Evolutionary conservation across 345 rosid genomes (phyloP).

Genomic region (Microcos paniculata): DNA sequence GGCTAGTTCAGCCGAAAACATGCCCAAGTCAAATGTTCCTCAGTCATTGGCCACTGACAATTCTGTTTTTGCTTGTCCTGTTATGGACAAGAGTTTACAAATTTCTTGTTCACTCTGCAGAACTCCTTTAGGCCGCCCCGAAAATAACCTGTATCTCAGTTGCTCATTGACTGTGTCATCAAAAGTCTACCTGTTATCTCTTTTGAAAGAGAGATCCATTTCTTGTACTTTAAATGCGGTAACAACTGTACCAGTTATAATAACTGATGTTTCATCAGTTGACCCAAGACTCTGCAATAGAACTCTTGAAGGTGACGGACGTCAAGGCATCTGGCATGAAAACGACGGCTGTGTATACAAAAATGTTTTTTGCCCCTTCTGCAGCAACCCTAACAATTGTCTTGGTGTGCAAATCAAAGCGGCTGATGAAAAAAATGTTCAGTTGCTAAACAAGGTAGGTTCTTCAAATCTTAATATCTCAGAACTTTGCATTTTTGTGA

Average conservation of each 20-base stretch:
- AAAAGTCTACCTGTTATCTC: slow-evolving; percentile 57
- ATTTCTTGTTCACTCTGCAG: slow-evolving; percentile 70
- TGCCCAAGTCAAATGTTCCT: slow-evolving; percentile 26
- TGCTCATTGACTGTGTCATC: slow-evolving; percentile 57
- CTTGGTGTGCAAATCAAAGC: slow-evolving; percentile 86
- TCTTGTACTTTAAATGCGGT: slow-evolving; percentile 28
- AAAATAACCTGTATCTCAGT: slow-evolving; percentile 46
- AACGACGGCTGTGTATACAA: slow-evolving; percentile 93
- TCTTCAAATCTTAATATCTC: neutral
- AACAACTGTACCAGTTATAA: slow-evolving; percentile 50
- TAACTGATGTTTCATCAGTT: slow-evolving; percentile 56
- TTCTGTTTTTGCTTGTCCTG: slow-evolving; percentile 27
- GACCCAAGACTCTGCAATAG: slow-evolving; percentile 47
- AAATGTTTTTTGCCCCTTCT: slow-evolving; percentile 75
- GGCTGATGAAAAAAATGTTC: slow-evolving; percentile 73
- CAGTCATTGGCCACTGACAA: neutral
- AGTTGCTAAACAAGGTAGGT: slow-evolving; percentile 66
- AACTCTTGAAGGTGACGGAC: slow-evolving; percentile 31
- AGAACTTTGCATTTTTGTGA: neutral
- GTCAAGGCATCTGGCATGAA: slow-evolving; percentile 66
- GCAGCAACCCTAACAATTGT: slow-evolving; percentile 51
- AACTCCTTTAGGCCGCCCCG: slow-evolving; percentile 61
- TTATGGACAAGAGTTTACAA: slow-evolving; percentile 41
- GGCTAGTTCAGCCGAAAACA: slow-evolving; percentile 28
- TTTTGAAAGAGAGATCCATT: slow-evolving; percentile 40